These are phyloP conservation scores for Daldinia sp. DNA, from an alignment of 2,329 filamentous ascomycete genomes.

Conservation along the genomic window DNA sequence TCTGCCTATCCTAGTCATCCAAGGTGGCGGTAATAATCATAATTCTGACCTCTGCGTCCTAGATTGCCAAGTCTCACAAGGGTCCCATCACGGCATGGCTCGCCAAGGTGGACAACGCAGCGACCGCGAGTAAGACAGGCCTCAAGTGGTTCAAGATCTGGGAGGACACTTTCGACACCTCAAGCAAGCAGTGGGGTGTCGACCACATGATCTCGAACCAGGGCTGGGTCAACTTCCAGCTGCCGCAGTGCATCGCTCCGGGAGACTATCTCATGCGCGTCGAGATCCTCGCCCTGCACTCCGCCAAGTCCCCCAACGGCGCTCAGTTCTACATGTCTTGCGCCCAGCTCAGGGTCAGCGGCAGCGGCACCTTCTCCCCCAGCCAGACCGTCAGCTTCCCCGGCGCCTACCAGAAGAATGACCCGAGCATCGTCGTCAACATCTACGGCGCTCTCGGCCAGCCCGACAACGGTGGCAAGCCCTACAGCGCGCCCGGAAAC, in stretches of 20 bases:
- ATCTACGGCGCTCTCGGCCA: conserved; percentile 59
- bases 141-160: conserved; percentile 68
- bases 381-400: conserved; percentile 59
- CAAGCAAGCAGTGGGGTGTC: conserved; percentile 61
- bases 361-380: conserved; percentile 54
- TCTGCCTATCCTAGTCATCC: neutral
- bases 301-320: conserved; percentile 55
- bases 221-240: conserved; percentile 62
- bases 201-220: conserved; percentile 58
- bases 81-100: conserved; percentile 67
- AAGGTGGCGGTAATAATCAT: neutral
- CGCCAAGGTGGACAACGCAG: conserved; percentile 65
- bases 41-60: neutral
- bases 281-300: conserved; percentile 66
- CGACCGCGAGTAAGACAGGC: conserved; percentile 56
- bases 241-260: conserved; percentile 64
- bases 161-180: conserved; percentile 61
- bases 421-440: conserved; percentile 61
- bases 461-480: conserved; percentile 58
- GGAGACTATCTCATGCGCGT: conserved; percentile 68
- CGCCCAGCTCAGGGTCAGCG: conserved; percentile 57
- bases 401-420: conserved; percentile 57
- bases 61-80: conserved; percentile 66
- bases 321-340: conserved; percentile 61
- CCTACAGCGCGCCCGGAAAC: conserved; percentile 56